Evolutionary conservation across 306 rosid species (phyloP).

Genomic region (Psophocarpus tetragonolobus): DNA sequence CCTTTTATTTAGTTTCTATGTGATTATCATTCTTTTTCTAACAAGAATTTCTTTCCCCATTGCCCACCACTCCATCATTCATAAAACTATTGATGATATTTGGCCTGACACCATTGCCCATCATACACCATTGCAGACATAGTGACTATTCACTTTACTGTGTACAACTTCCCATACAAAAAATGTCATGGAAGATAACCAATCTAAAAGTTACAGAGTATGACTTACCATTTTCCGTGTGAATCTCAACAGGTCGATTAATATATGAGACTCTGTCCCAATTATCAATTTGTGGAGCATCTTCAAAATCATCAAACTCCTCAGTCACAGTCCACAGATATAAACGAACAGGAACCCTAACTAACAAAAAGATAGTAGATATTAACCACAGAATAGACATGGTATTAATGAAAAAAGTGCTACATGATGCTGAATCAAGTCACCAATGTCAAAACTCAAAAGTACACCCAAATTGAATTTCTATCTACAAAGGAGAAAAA

Average conservation of each 20-base stretch:
- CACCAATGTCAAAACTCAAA: no score
- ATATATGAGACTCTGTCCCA: conserved; percentile 91
- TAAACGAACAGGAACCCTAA: conserved; percentile 85
- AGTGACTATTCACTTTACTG: background rate
- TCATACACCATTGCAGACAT: background rate
- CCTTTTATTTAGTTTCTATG: background rate
- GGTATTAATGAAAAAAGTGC: no score
- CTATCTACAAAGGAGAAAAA: no score
- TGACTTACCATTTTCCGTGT: conserved; percentile 70
- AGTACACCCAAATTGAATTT: no score
- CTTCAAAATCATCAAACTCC: conserved; percentile 76
- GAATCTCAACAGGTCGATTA: conserved; percentile 81
- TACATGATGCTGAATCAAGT: no score
- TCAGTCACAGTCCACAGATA: conserved; percentile 64
- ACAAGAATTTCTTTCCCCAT: background rate
- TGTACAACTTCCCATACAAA: background rate
- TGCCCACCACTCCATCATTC: background rate
- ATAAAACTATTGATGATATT: background rate
- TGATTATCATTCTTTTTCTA: background rate
- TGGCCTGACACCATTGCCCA: background rate
- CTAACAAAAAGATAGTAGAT: conserved; percentile 43
- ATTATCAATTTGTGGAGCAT: conserved; percentile 72
- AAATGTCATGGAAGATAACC: background rate
- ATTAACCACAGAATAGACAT: conserved; percentile 32
- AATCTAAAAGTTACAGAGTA: conserved; percentile 11